Evolutionary conservation across 495 filamentous ascomycete genomes (phyloP).

Genomic region (Xylaria telfairii): DNA sequence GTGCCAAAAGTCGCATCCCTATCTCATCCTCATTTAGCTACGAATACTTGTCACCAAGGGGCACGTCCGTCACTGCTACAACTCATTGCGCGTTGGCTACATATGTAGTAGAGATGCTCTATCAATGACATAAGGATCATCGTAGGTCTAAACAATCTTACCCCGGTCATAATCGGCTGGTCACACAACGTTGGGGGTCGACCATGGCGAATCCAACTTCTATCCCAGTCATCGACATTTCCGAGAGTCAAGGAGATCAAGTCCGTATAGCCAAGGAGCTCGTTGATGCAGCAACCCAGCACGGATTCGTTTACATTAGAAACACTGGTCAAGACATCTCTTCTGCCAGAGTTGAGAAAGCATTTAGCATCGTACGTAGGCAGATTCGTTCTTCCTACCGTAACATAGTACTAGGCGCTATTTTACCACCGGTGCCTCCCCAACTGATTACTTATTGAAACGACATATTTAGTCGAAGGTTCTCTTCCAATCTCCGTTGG

Average conservation of each 20-base stretch:
- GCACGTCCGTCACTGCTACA: no score
- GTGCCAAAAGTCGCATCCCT: background rate
- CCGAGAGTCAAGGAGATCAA: slow-evolving; percentile 50
- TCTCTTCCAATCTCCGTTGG: slow-evolving; percentile 74
- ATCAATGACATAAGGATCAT: background rate
- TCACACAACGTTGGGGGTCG: background rate
- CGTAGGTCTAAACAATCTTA: background rate
- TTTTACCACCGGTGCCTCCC: background rate
- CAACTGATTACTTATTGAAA: slow-evolving; percentile 13
- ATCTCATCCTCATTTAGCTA: no score
- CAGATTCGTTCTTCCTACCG: background rate
- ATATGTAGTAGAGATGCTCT: background rate
- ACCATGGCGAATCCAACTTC: slow-evolving; percentile 57
- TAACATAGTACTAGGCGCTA: background rate
- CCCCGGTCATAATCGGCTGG: background rate
- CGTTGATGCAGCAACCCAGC: slow-evolving; percentile 77
- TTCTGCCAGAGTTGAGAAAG: slow-evolving; percentile 65
- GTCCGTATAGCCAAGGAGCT: slow-evolving; percentile 69
- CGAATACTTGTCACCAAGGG: background rate
- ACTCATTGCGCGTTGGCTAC: background rate
- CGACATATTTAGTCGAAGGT: slow-evolving; percentile 64
- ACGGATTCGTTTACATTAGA: slow-evolving; percentile 90
- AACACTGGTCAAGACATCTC: slow-evolving; percentile 71
- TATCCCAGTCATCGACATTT: slow-evolving; percentile 85
- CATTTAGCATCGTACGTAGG: slow-evolving; percentile 72